Percentiles rank a stretch among this genome's conserved stretches.
Evolutionary conservation across 805 yeast species (phyloP).

Genomic region (Nakazawaea populi): DNA sequence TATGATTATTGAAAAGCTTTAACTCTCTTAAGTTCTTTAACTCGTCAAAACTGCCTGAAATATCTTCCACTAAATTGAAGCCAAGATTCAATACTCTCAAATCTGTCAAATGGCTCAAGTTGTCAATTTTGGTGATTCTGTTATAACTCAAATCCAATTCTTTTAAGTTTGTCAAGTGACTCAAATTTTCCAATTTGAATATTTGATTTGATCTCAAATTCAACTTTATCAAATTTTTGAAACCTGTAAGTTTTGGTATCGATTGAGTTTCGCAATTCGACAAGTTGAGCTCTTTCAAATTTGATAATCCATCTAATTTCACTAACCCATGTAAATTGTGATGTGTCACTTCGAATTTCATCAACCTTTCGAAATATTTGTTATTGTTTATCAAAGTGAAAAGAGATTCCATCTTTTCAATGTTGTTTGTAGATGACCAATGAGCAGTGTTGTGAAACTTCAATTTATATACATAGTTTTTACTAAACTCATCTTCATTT

Average conservation of each 20-base stretch:
- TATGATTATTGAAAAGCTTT: slow-evolving; percentile 24
- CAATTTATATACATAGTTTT: slow-evolving; percentile 1
- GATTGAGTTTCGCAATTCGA: slow-evolving; percentile 73
- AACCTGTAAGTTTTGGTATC: slow-evolving; percentile 53
- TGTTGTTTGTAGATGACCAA: slow-evolving; percentile 6
- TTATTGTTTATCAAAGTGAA: not conserved
- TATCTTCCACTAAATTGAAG: slow-evolving; percentile 7
- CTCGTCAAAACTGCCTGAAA: slow-evolving; percentile 1
- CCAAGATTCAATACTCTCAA: slow-evolving; percentile 7
- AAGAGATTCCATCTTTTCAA: not conserved
- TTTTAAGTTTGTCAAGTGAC: slow-evolving; percentile 2
- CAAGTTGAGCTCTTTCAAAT: slow-evolving; percentile 55
- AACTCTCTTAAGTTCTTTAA: slow-evolving; percentile 7
- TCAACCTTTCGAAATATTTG: not conserved
- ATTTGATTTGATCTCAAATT: slow-evolving; percentile 44
- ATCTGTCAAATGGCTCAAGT: slow-evolving; percentile 24
- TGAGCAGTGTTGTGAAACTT: slow-evolving; percentile 7
- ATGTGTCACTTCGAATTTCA: slow-evolving; percentile 5
- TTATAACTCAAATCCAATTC: slow-evolving; percentile 16
- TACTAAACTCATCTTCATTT: not conserved
- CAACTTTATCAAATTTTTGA: slow-evolving; percentile 49
- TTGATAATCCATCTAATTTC: slow-evolving; percentile 43
- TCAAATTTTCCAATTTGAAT: slow-evolving; percentile 6
- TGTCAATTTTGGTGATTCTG: slow-evolving; percentile 56
- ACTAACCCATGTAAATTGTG: slow-evolving; percentile 23